Conservation (phyloP, 1,284 basidiomycete genomes). For the Cronartium quercuum region DNA sequence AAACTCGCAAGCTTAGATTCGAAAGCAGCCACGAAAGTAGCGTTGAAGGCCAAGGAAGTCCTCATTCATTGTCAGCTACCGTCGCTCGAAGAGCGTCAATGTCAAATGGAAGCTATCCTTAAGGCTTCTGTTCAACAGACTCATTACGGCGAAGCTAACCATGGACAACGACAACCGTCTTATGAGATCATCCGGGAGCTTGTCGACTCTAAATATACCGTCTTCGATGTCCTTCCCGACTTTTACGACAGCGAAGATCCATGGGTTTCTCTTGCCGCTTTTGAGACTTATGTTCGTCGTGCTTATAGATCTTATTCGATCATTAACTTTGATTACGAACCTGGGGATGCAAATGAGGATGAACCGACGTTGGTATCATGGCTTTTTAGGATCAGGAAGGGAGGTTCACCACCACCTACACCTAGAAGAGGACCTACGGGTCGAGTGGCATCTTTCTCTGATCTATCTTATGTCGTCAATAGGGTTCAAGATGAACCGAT, state of each 20-base stretch:
- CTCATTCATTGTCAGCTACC: slow-evolving; percentile 93
- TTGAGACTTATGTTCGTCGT: slow-evolving; percentile 92
- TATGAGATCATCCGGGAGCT: slow-evolving; percentile 83
- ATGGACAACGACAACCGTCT: slow-evolving; percentile 65
- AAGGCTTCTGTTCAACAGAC: slow-evolving; percentile 77
- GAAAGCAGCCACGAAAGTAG: slow-evolving; percentile 79
- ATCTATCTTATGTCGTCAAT: slow-evolving; percentile 81
- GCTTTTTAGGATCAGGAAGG: slow-evolving; percentile 77
- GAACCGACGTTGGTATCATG: slow-evolving; percentile 77
- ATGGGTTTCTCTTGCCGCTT: slow-evolving; percentile 79
- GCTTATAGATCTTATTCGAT: slow-evolving; percentile 93
- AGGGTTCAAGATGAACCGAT: slow-evolving; percentile 73
- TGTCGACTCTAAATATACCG: slow-evolving; percentile 90
- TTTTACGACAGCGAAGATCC: slow-evolving; percentile 87
- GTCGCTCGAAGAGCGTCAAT: slow-evolving; percentile 84
- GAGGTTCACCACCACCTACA: slow-evolving; percentile 64
- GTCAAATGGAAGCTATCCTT: slow-evolving; percentile 91
- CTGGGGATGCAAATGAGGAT: slow-evolving; percentile 71
- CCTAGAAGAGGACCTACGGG: slow-evolving; percentile 26
- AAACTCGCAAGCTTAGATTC: slow-evolving; percentile 77
- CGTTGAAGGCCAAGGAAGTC: slow-evolving; percentile 94
- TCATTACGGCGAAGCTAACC: slow-evolving; percentile 80
- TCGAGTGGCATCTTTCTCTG: slow-evolving; percentile 80
- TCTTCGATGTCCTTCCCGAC: slow-evolving; percentile 90
- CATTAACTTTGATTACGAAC: slow-evolving; percentile 86